These are phyloP conservation scores for Torulaspora delbrueckii DNA, from an alignment of 805 yeast species.

Conservation along the genomic window DNA sequence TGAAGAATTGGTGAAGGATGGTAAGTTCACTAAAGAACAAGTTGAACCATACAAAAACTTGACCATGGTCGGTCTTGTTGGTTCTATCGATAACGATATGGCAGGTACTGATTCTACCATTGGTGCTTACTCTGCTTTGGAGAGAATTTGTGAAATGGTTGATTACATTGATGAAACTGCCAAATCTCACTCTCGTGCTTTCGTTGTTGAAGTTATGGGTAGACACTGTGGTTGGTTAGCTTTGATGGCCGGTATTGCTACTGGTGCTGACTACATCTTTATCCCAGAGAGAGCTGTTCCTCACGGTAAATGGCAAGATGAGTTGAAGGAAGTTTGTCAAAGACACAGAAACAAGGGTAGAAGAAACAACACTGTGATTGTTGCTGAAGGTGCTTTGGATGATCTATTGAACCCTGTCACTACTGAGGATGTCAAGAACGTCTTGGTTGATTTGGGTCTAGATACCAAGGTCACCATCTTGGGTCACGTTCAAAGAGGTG, in stretches of 20 bases:
- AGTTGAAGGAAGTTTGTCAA: conserved; percentile 66
- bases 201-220: conserved; percentile 98
- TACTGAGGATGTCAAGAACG: conserved; percentile 74
- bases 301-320: conserved; percentile 69
- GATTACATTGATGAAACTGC: conserved; percentile 98
- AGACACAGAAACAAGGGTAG: conserved; percentile 84
- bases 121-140: conserved; percentile 92
- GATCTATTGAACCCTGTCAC: conserved; percentile 74
- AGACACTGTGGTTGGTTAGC: conserved; percentile 99
- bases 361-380: conserved; percentile 92
- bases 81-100: conserved; percentile 98
- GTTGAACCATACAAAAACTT: conserved; percentile 60
- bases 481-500: conserved; percentile 99
- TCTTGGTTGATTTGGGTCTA: conserved; percentile 74
- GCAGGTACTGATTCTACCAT: conserved; percentile 93
- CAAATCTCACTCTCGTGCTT: conserved; percentile 93
- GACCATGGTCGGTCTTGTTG: conserved; percentile 90
- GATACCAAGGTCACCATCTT: conserved; percentile 93
- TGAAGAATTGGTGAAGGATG: conserved; percentile 57
- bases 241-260: conserved; percentile 93
- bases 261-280: conserved; percentile 90
- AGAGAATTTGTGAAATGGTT: conserved; percentile 86
- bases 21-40: conserved; percentile 54
- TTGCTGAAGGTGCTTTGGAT: conserved; percentile 96
- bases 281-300: conserved; percentile 92